A percentile compares a stretch with the other conserved stretches of the same genome.
These are phyloP conservation scores for Dysphania ambrosioides DNA, from an alignment of 148 eudicot species.

Conservation along the genomic window DNA sequence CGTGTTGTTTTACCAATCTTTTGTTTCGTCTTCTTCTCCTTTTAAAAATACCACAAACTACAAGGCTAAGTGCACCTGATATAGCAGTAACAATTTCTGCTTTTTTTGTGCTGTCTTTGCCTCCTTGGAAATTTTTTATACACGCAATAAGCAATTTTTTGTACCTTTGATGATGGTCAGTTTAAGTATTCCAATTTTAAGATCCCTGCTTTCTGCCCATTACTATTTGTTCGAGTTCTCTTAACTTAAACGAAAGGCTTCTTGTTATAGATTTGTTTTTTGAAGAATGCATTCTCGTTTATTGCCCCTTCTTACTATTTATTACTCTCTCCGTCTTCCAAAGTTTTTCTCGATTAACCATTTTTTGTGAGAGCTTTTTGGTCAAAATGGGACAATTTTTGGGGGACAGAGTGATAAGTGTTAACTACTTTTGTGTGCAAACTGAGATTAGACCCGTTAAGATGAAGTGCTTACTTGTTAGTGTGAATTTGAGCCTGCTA, in stretches of 20 bases:
- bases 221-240: neutral
- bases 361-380: too few relatives aligned
- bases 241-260: neutral
- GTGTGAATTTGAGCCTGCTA: too few relatives aligned
- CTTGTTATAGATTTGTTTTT: neutral
- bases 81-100: neutral
- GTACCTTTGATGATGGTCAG: constrained; percentile 18
- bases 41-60: neutral
- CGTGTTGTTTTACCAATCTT: constrained; percentile 3
- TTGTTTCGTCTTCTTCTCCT: neutral
- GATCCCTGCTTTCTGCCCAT: neutral
- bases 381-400: too few relatives aligned
- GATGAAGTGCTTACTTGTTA: too few relatives aligned
- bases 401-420: too few relatives aligned
- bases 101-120: constrained; percentile 6
- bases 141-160: constrained; percentile 23
- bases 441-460: too few relatives aligned
- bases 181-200: neutral
- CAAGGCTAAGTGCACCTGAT: neutral
- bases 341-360: too few relatives aligned
- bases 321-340: too few relatives aligned
- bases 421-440: too few relatives aligned
- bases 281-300: neutral
- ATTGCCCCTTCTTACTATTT: too few relatives aligned
- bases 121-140: constrained; percentile 9